phyloP scores from a whole-genome alignment of 176 grass and related monocot species.

The Elymus sibiricus region DNA sequence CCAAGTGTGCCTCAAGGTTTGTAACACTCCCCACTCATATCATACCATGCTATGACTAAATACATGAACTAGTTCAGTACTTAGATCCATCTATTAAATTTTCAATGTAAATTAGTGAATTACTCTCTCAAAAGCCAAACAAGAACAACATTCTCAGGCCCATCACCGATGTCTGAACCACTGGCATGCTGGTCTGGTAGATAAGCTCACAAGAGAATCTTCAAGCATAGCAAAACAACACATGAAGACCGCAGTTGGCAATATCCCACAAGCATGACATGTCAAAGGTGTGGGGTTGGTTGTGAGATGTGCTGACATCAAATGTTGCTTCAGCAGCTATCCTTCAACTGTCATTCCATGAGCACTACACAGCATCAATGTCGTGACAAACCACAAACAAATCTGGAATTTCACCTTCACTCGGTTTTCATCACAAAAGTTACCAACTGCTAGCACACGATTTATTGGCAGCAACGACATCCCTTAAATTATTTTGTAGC shows the following conservation, averaged over 20 bases:
- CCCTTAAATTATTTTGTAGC: background rate
- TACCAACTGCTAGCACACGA: background rate
- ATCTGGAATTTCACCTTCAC: constrained; percentile 15
- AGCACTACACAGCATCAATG: background rate
- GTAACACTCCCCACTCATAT: background rate
- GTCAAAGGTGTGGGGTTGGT: background rate
- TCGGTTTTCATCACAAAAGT: background rate
- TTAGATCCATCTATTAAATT: constrained; percentile 7
- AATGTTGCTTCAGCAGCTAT: background rate
- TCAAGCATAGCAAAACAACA: background rate
- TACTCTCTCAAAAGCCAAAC: constrained; percentile 9
- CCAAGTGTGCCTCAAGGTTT: background rate
- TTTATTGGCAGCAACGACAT: background rate
- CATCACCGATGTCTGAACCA: constrained; percentile 23
- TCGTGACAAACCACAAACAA: background rate
- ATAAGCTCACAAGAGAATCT: background rate
- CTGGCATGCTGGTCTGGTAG: constrained; percentile 11
- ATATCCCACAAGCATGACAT: constrained; percentile 3
- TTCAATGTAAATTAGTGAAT: background rate
- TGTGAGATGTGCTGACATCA: background rate
- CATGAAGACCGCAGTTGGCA: background rate
- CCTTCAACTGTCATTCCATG: constrained; percentile 10
- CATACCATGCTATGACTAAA: background rate
- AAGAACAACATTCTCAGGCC: background rate
- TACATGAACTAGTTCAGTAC: background rate